Base-by-base conservation (phyloP, 2,329 filamentous ascomycete species). In the Fusarium torreyae region DNA sequence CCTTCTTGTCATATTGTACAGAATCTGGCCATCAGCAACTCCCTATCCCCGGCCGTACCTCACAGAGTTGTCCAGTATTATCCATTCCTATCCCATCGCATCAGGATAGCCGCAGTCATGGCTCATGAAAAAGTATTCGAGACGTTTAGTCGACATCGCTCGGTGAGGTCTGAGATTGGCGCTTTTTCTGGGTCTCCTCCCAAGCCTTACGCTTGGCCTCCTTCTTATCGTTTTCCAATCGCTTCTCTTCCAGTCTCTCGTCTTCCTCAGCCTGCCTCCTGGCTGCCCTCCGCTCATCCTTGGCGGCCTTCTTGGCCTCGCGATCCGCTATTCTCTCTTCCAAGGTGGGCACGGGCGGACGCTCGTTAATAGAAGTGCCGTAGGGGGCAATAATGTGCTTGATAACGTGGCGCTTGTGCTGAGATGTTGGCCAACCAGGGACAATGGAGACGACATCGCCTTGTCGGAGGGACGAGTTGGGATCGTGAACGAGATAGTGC, bases 391-490 rank as follows among this genome's bases (percentile, higher is more conserved):
- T 87, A 71, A 96, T 94, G 65, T 87, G 84, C 69, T 90, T 89
- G 28, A 96, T 89, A 36, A 94, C 89, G 74, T 95, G 92, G 26
- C 88, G 87, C 73, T 94, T 93, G 67, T 84, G 82, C 66, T 88
- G 88, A 40, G 88, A 89, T 8, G 87, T 88, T 53, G 88, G 87
- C 86, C 86, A 90, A 58, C 89, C 90, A 7, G 89, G 85, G 9
- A 85, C 83, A 72, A 95, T 92, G 66, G 89, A 86, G 28, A 96
- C 88, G 5, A 95, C 88, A 78, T 96, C 93, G 76, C 93, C 93
- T 51, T 87, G 86, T 60, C 89, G 86, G 38, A 94, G 86, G 26
- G 91, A 94, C 71, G 89, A 87, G 78, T 88, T 88, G 28, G 93
- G 93, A 79, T 96, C 93, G 82, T 94, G 91, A 38, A 94, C 92